Evolutionary conservation across 805 yeast species (phyloP), one percentile per base, ranked within the genome.

Genomic region (Candida gorgasii): DNA sequence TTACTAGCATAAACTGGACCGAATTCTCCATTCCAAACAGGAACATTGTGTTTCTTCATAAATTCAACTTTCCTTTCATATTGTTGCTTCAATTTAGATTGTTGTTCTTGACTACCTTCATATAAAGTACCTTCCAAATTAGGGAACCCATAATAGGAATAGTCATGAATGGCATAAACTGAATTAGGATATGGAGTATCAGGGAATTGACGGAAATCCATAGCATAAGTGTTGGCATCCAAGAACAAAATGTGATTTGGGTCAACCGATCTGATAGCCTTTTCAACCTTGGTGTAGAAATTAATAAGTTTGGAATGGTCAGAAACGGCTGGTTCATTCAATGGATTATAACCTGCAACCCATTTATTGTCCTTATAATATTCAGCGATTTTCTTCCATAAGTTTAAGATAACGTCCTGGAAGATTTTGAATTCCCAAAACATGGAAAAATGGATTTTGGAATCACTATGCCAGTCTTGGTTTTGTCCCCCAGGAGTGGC

Each of bases 1-100:
- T 63, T 55, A 9, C 73, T 61, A 13, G 75, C 69, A 51, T 73
- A 72, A 26, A 75, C 77, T 7, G 79, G 78, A 24, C 80, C 78
- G 53, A 75, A 72, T 54, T 75, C 76, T 22, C 79, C 79, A 53
- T 73, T 73, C 80, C 80, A 75, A 14, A 75, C 77, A 2, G 80
- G 78, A 8, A 73, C 76, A 11, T 64, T 52, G 45, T 61, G 51
- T 27, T 62, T 47, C 29, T 48, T 50, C 69, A 70, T 70, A 54
- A 62, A 71, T 46, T 72, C 71, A 45, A 74, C 53, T 53, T 75
- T 75, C 37, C 77, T 54, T 30, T 65, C 55, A 50, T 71, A 75
- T 48, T 65, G 73, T n/a, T 43, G 41, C 42, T 58, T 49, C 41
- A 75, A 48, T 51, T 65, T 69, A 24, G 44, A 58, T 39, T 50